Evolutionary conservation across 768 basidiomycete genomes (phyloP), one percentile per base, ranked within the genome.

Genomic region (Suillus variegatus): DNA sequence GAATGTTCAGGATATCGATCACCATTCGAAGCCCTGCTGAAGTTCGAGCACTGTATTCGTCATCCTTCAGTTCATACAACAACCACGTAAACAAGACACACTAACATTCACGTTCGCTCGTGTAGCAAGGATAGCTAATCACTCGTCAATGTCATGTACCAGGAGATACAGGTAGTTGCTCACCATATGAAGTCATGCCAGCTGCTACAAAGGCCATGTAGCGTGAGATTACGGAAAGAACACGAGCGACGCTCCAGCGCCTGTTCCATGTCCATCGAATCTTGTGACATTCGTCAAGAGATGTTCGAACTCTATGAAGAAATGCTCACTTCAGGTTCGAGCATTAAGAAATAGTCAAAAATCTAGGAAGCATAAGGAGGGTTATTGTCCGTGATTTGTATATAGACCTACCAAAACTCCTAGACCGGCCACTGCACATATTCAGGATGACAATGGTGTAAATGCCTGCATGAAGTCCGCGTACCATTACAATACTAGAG

Each of bases 131-230:
- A 38, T 36, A 25, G 57, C 57, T 58, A 40, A 7, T 25, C 2
- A 18, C 22, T 16, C 2, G 22, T 58, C 22, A 18, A 25, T 14
- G 9, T 40, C 22, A 40, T 38, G 8, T 10, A 38, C 6, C 14
- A 35, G n/a, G 16, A 25, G 57, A 58, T 58, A 10, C 4, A 8
- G 38, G 9, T 25, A 25, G 16, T 22, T 58, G 38, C 58, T 64
- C 41, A 63, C 64, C 64, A 13, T 65, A 65, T 18, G 61, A 18
- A 32, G 64, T 65, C 64, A 65, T 64, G 3, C 40, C 32, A 38
- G 64, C 64, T 13, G 62, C 64, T 22, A 25, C 36, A 38, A 65
- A 65, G 0, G 64, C 36, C 44, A 54, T 41, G 36, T 65, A 65
- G 28, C 64, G 64, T 47, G 64, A 54, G n/a, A 65, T 7, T 10